Base-by-base conservation (phyloP, 768 basidiomycete species). In the Mycena maculata region DNA sequence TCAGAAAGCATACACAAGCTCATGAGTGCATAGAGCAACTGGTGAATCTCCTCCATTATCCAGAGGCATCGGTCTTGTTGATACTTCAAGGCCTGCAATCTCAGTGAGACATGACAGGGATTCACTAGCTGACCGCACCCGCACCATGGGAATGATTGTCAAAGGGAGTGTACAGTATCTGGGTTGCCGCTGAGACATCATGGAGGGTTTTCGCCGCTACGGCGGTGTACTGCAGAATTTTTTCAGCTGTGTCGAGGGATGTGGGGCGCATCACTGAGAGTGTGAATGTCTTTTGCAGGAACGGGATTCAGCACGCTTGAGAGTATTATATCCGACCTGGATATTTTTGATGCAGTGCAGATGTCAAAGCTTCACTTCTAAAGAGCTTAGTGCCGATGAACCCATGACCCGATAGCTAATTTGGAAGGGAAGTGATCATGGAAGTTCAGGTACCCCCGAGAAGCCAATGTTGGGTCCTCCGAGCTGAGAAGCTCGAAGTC, bases 301-400 rank as follows among this genome's bases (percentile, higher is more conserved):
- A 7, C 8, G 7, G 28, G 18, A 27, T n/a, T 52, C 18, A 20
- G 2, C 36, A 20, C 50, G 4, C 31, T 33, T 52, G 36, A n/a
- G n/a, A n/a, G n/a, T n/a, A n/a, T n/a, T 52, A 52, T 52, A 52
- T 52, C 31, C 36, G 31, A 5, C 25, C 50, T 20, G 16, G 49
- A 50, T 50, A 50, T 50, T 31, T 22, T 22, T n/a, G 10, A 52
- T 52, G 50, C 50, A 22, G 50, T 52, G 31, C n/a, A 36, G 31
- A 52, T n/a, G n/a, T n/a, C n/a, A n/a, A n/a, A n/a, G n/a, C n/a
- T n/a, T n/a, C n/a, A n/a, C n/a, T n/a, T n/a, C n/a, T n/a, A n/a
- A n/a, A n/a, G n/a, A n/a, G n/a, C n/a, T n/a, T n/a, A n/a, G n/a
- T n/a, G n/a, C n/a, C n/a, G n/a, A n/a, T n/a, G n/a, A n/a, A n/a